Conservation (phyloP, 495 filamentous ascomycete species). For the Trichodelitschia bisporula region DNA sequence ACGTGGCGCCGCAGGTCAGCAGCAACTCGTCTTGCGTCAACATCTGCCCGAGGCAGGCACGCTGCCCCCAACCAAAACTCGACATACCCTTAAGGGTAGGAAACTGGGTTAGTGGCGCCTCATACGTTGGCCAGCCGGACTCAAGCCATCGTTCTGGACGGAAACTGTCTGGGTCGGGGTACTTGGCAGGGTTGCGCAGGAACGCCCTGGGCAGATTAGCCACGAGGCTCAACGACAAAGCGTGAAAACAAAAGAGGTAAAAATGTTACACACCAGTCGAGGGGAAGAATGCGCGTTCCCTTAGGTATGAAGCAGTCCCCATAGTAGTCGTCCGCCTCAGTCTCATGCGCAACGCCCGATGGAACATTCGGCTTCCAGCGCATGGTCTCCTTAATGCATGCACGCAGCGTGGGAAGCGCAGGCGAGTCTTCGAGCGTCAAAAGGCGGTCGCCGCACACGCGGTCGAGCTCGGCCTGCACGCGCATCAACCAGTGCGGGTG, state of each 20-base stretch:
- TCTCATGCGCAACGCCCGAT: slow-evolving; percentile 8
- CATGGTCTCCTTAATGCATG: slow-evolving; percentile 11
- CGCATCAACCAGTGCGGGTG: slow-evolving; percentile 11
- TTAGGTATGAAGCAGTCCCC: slow-evolving; percentile 11
- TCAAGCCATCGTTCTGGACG: slow-evolving; percentile 17
- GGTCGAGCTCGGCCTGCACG: slow-evolving; percentile 13
- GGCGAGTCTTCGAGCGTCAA: slow-evolving; percentile 7
- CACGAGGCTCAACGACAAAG: neutral
- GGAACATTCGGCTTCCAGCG: slow-evolving; percentile 7
- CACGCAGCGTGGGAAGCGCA: slow-evolving; percentile 7
- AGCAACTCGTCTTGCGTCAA: slow-evolving; percentile 16
- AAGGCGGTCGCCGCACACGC: slow-evolving; percentile 4
- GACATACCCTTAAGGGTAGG: slow-evolving; percentile 11
- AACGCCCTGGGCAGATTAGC: slow-evolving; percentile 7
- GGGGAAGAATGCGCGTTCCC: slow-evolving; percentile 11
- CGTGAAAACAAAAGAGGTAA: slow-evolving; percentile 8
- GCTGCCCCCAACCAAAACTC: slow-evolving; percentile 14
- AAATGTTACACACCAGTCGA: slow-evolving; percentile 4
- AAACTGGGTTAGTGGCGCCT: slow-evolving; percentile 10
- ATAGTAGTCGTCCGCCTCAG: slow-evolving; percentile 14
- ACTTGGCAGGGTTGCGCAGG: slow-evolving; percentile 12
- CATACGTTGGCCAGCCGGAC: slow-evolving; percentile 10
- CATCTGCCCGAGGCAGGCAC: slow-evolving; percentile 14
- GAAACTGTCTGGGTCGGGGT: slow-evolving; percentile 17
- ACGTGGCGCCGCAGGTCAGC: slow-evolving; percentile 12